Evolutionary conservation across 352 stramenopile genomes (phyloP).

Genomic region (Phytophthora cactorum): DNA sequence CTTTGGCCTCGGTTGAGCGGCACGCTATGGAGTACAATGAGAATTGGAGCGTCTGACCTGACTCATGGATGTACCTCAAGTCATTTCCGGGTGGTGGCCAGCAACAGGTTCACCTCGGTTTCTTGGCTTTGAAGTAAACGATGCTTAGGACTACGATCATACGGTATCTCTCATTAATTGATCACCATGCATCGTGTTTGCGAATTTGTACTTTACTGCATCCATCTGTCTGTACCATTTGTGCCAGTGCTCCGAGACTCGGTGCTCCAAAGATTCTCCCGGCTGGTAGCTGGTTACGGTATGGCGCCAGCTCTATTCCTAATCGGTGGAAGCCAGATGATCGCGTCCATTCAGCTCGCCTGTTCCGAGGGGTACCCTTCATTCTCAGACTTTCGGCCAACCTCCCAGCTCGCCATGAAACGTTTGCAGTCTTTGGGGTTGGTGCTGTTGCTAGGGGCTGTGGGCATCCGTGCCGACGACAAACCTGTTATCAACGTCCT

Average conservation of each 20-base stretch:
- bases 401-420: constrained; percentile 13
- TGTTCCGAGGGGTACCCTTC: neutral
- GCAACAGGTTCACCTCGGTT: neutral
- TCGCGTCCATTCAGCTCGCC: constrained; percentile 1
- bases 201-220: no score
- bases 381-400: constrained; percentile 17
- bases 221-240: no score
- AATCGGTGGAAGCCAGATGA: neutral
- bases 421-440: constrained; percentile 2
- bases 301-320: neutral
- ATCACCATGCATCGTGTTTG: no score
- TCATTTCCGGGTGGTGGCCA: neutral
- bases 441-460: constrained; percentile 7
- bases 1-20: neutral
- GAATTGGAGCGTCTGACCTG: neutral
- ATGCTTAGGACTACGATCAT: no score
- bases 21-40: neutral
- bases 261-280: no score
- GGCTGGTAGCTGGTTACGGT: no score
- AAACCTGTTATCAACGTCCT: constrained; percentile 47
- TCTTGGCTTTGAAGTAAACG: neutral
- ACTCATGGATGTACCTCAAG: neutral
- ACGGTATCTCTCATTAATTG: no score
- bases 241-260: no score
- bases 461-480: neutral